phyloP scores from a whole-genome alignment of 192 early-diverging fungal species.

The Entomortierella lignicola region DNA sequence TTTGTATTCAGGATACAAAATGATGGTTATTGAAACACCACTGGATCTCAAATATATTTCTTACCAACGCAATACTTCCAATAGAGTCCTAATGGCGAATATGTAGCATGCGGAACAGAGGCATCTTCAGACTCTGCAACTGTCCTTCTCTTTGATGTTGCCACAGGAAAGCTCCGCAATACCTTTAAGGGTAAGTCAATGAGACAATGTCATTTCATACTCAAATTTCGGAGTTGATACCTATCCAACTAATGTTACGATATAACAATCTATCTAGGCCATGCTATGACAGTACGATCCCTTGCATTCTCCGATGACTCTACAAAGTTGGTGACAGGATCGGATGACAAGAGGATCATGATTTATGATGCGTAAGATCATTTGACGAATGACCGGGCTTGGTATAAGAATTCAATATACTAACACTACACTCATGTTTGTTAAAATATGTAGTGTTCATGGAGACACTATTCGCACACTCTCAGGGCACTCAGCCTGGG shows the following conservation, averaged over 20 bases:
- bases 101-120: slow-evolving; percentile 82
- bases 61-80: neutral
- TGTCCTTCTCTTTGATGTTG: slow-evolving; percentile 77
- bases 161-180: slow-evolving; percentile 72
- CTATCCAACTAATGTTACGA: neutral
- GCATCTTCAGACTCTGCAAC: slow-evolving; percentile 63
- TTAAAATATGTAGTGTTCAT: slow-evolving; percentile 75
- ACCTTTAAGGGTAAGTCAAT: slow-evolving; percentile 61
- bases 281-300: slow-evolving; percentile 81
- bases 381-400: too few species aligned
- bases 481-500: slow-evolving; percentile 84
- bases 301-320: slow-evolving; percentile 81
- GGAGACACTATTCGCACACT: slow-evolving; percentile 79
- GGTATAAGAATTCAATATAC: too few species aligned
- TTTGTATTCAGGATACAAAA: neutral
- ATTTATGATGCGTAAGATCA: slow-evolving; percentile 54
- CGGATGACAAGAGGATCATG: slow-evolving; percentile 85
- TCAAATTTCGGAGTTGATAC: too few species aligned
- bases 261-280: slow-evolving; percentile 58
- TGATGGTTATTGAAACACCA: too few species aligned
- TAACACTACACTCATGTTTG: too few species aligned
- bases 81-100: slow-evolving; percentile 81
- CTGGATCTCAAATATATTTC: too few species aligned
- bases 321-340: slow-evolving; percentile 73
- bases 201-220: too few species aligned